Evolutionary conservation across 2,329 filamentous ascomycete genomes (phyloP), one percentile per base, ranked within the genome.

Genomic region (Colletotrichum simmondsii): DNA sequence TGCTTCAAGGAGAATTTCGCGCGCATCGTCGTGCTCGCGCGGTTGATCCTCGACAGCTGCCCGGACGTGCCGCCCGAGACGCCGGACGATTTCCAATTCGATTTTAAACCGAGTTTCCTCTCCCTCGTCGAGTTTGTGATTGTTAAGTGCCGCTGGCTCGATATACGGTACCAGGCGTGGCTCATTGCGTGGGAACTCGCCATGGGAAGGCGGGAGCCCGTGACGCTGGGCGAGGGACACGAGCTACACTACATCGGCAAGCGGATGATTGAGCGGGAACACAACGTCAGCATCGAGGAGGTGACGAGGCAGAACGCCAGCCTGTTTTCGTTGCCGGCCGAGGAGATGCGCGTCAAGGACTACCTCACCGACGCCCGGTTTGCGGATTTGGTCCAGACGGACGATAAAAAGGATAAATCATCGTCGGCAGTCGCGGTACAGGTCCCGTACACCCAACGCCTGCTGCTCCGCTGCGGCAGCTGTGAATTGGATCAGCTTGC

Each of bases 341-440:
- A 72, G 22, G 70, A 72, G 60, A 72, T 72, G 70, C 70, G 70
- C 22, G 66, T 72, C n/a, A 70, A 53, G 22, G 70, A 72, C 26
- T 72, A 65, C 10, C 22, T 30, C 10, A 46, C 28, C 32, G 70
- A 72, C 28, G 24, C 42, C 14, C 66, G 70, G 16, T 70, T 72
- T 19, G 53, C 65, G 0, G 66, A 70, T 35, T 24, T 72, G 32
- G 19, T 53, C 10, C 10, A 22, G 0, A 4, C 57, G 1, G 30
- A 24, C 42, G 19, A 11, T 3, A 49, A 49, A 19, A n/a, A n/a
- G 19, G 19, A 49, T n/a, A 49, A 6, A 26, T 10, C 58, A 16
- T 35, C 60, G 6, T 49, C 37, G 54, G 6, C 10, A 12, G 32
- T 7, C 6, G 42, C 28, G n/a, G 46, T 26, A 5, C 59, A 61